Conservation (phyloP, 306 rosid species). For the Prinsepia uniflora region DNA sequence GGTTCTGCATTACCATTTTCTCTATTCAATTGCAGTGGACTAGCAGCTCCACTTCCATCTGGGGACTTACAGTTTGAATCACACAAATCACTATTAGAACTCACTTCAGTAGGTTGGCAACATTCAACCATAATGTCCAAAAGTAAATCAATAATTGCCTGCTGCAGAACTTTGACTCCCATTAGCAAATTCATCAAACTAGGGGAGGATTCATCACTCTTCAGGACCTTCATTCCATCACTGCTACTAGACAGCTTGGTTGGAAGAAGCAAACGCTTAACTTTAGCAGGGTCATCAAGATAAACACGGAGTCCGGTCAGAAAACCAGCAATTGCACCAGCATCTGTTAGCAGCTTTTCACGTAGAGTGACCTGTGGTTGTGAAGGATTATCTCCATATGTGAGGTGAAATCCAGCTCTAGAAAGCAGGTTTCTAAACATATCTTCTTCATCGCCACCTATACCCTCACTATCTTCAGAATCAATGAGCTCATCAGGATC, state of each 20-base stretch:
- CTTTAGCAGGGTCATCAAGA: slow-evolving; percentile 99
- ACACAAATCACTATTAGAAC: slow-evolving; percentile 51
- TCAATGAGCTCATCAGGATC: slow-evolving; percentile 95
- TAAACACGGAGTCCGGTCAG: slow-evolving; percentile 96
- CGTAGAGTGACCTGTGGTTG: slow-evolving; percentile 94
- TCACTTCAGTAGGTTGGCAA: slow-evolving; percentile 92
- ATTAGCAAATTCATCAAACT: slow-evolving; percentile 97
- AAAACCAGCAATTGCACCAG: slow-evolving; percentile 98
- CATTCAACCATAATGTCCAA: slow-evolving; percentile 99
- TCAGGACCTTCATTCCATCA: slow-evolving; percentile 75
- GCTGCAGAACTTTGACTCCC: slow-evolving; percentile 99
- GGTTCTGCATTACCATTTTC: slow-evolving; percentile 64
- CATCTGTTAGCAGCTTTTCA: slow-evolving; percentile 94
- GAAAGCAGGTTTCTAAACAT: slow-evolving; percentile 91
- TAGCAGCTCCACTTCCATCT: slow-evolving; percentile 49
- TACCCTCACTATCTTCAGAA: slow-evolving; percentile 96
- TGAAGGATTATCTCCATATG: slow-evolving; percentile 94
- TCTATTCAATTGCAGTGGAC: slow-evolving; percentile 51
- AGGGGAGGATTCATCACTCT: slow-evolving; percentile 83
- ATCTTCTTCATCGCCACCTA: slow-evolving; percentile 98
- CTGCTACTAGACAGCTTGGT: slow-evolving; percentile 75
- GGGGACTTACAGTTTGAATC: slow-evolving; percentile 60
- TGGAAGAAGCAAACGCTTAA: slow-evolving; percentile 95
- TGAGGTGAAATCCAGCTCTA: slow-evolving; percentile 93
- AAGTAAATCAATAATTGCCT: slow-evolving; percentile 92